These are phyloP conservation scores for Sclerotinia subarctica DNA, from an alignment of 2,329 filamentous ascomycete species.

Conservation along the genomic window DNA sequence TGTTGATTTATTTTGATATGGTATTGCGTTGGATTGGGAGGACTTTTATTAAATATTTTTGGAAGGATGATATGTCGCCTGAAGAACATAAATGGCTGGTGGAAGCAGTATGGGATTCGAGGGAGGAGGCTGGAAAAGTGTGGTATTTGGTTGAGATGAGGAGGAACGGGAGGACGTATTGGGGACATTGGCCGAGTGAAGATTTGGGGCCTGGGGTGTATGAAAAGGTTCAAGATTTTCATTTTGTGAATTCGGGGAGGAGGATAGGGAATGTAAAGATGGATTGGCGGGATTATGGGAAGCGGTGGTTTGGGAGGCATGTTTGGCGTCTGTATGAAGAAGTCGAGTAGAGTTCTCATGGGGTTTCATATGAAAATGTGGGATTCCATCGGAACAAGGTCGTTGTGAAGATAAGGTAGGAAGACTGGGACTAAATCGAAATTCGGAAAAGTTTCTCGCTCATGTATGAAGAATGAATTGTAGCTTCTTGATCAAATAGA, in stretches of 20 bases:
- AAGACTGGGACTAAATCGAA: no score
- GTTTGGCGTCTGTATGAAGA: not conserved
- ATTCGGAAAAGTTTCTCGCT: no score
- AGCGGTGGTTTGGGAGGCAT: not conserved
- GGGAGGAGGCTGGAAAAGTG: not conserved
- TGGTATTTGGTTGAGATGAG: slow-evolving; percentile 7
- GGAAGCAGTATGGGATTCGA: slow-evolving; percentile 1
- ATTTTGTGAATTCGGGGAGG: not conserved
- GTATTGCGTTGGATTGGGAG: not conserved
- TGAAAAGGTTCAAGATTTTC: not conserved
- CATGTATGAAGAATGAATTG: no score
- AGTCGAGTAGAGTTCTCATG: not conserved
- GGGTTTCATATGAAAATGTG: not conserved
- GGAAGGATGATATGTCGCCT: no score
- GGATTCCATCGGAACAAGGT: no score
- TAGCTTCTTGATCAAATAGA: no score
- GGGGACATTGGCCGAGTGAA: not conserved
- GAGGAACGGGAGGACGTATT: not conserved
- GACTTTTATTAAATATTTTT: not conserved
- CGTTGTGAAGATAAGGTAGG: no score
- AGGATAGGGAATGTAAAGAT: not conserved
- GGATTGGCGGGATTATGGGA: not conserved
- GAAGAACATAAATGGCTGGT: not conserved
- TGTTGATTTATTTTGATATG: not conserved
- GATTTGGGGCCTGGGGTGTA: not conserved